Evolutionary conservation across 108 stramenopile species (phyloP), one percentile per base, ranked within the genome.

Genomic region (Nitzschia palea): DNA sequence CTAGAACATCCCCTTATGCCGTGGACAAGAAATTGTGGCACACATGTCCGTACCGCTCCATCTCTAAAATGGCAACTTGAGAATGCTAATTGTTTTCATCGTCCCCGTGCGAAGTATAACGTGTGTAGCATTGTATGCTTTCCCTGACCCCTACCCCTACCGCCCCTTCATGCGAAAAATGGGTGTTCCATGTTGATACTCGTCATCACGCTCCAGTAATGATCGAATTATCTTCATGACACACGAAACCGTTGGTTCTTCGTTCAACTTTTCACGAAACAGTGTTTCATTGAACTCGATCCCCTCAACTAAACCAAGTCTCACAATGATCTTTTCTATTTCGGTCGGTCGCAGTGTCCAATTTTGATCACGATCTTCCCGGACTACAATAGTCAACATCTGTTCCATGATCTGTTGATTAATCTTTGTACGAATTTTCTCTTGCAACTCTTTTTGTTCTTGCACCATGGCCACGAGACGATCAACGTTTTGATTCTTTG

Each of bases 351-450:
- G 23, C 22, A 68, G 32, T 1, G 42, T 45, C 54, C 54, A 68
- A 37, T 55, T 57, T 15, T 45, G 50, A 45, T 68, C 67, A 4
- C 67, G 67, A 57, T 68, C 67, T 12, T 26, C 67, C 18, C 35
- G 40, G 26, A 68, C 67, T 1, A 68, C 67, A 2, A 68, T 44
- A 0, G 55, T 27, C 28, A 68, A 23, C 2, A 68, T 55, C 23
- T 68, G 54, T 56, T 68, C 40, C 29, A 68, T 68, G 43, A 68
- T 35, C 44, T 57, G 35, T 37, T 68, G 55, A 55, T 68, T 31
- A 18, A 68, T 30, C 55, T 44, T 68, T 32, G 27, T 15, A 6
- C 67, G 54, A 30, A 68, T 68, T 23, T 55, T 3, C 22, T 68
- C 55, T 31, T 68, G 67, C 27, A 57, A 15, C 5, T 35, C 30